Base-by-base conservation (phyloP, 2,329 filamentous ascomycete genomes). In the Fusarium chaquense region DNA sequence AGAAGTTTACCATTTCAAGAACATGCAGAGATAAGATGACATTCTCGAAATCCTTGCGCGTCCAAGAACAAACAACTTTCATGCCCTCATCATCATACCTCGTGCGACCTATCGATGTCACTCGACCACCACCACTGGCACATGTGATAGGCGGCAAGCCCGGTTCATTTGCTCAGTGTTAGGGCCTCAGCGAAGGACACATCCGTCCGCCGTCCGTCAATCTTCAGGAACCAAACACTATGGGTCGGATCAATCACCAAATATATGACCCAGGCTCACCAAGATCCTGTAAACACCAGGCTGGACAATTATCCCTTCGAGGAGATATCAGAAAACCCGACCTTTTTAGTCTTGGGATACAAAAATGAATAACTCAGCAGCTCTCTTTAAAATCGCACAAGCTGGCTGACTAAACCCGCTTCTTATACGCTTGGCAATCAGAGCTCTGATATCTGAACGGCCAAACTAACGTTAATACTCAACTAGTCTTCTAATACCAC, bases 141-240 rank as follows among this genome's bases (percentile, higher is more conserved):
- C 67, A 71, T 70, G 67, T 70, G 67, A 71, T 70, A 36, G 63
- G 64, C 55, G 67, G 67, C 55, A 71, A 70, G 51, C 67, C 67
- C 67, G 67, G 55, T 65, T 67, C 38, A 55, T 38, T 24, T 52
- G 50, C 41, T 26, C 47, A 57, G 55, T 51, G 35, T 47, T 52
- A 28, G 22, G 68, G 64, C 67, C 30, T 65, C 55, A 64, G 24
- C 40, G 26, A 50, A 60, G 28, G 24, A 30, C 22, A 10, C 41
- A 44, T 47, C 20, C 35, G n/a, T 16, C 26, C 35, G 26, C 24
- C 35, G 26, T 13, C 24, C 13, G 18, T 22, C 41, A 40, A 20
- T 20, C 36, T 20, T 40, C 18, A 49, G 32, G 20, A 32, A n/a
- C 36, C 36, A 15, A 12, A 10, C 12, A 28, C 26, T 50, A 18